A percentile compares a stretch with the other conserved stretches of the same genome.
Evolutionary conservation across 257 asterid genomes (phyloP).

Genomic region (Orobanche coerulescens): DNA sequence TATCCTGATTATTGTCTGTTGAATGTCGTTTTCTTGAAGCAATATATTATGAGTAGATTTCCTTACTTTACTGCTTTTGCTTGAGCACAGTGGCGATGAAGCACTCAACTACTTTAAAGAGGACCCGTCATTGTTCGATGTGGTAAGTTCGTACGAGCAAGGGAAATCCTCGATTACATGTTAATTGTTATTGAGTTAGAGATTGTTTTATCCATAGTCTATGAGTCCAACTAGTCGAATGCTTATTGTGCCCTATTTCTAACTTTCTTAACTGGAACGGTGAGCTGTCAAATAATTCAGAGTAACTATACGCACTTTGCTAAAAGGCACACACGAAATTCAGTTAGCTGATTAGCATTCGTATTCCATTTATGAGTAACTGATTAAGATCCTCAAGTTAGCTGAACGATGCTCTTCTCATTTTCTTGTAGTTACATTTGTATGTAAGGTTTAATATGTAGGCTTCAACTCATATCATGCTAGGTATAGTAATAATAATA

Average conservation of each 20-base stretch:
- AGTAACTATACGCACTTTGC: background rate
- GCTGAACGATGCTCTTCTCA: background rate
- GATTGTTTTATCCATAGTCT: background rate
- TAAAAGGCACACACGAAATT: background rate
- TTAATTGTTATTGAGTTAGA: background rate
- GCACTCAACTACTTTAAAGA: slow-evolving; percentile 64
- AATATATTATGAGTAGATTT: background rate
- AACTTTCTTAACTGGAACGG: background rate
- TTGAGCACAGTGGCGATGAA: slow-evolving; percentile 50
- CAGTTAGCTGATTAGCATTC: background rate
- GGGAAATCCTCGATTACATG: background rate
- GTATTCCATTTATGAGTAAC: background rate
- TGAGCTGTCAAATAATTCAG: background rate
- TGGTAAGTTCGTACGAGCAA: slow-evolving; percentile 36
- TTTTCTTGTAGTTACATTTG: too few species aligned
- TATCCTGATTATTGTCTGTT: background rate
- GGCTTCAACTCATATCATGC: background rate
- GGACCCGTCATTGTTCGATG: slow-evolving; percentile 57
- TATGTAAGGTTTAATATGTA: background rate
- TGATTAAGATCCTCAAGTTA: background rate
- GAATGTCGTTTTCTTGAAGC: background rate
- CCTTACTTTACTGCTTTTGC: background rate
- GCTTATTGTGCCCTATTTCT: background rate
- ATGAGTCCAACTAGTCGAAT: background rate
- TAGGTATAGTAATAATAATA: background rate